Evolutionary conservation across 495 filamentous ascomycete species (phyloP).

Genomic region (Cercophora samala): DNA sequence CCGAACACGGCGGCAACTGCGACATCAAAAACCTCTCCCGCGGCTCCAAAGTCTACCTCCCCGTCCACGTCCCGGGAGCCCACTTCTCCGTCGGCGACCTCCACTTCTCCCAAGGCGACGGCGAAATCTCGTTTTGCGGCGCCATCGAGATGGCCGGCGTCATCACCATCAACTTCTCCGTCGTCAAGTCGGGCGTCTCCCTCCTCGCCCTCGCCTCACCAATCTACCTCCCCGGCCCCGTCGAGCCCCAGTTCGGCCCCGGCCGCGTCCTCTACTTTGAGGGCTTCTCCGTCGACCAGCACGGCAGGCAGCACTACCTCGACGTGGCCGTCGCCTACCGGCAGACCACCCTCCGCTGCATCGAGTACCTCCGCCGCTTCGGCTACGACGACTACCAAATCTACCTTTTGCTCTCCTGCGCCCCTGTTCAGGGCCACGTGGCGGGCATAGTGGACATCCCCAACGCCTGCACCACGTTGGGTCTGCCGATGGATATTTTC

Average conservation of each 20-base stretch:
- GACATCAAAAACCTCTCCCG: constrained; percentile 81
- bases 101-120: constrained; percentile 88
- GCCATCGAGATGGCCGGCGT: constrained; percentile 96
- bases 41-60: constrained; percentile 85
- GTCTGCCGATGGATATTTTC: constrained; percentile 92
- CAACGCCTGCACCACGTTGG: constrained; percentile 83
- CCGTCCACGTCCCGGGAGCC: constrained; percentile 76
- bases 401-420: constrained; percentile 84
- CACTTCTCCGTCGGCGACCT: constrained; percentile 93
- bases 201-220: constrained; percentile 79
- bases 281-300: constrained; percentile 88
- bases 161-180: constrained; percentile 86
- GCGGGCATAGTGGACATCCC: constrained; percentile 90
- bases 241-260: constrained; percentile 87
- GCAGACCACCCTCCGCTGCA: constrained; percentile 72
- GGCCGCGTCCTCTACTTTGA: constrained; percentile 88
- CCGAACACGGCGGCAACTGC: constrained; percentile 66
- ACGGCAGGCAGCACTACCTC: constrained; percentile 89
- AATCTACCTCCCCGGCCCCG: constrained; percentile 85
- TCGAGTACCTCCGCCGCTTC: constrained; percentile 84
- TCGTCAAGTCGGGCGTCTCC: constrained; percentile 79
- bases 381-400: constrained; percentile 77
- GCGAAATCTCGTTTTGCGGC: constrained; percentile 93
- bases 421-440: constrained; percentile 87
- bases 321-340: constrained; percentile 91